Base-by-base conservation (phyloP, 805 yeast species). In the Wickerhamomyces chambardii region DNA sequence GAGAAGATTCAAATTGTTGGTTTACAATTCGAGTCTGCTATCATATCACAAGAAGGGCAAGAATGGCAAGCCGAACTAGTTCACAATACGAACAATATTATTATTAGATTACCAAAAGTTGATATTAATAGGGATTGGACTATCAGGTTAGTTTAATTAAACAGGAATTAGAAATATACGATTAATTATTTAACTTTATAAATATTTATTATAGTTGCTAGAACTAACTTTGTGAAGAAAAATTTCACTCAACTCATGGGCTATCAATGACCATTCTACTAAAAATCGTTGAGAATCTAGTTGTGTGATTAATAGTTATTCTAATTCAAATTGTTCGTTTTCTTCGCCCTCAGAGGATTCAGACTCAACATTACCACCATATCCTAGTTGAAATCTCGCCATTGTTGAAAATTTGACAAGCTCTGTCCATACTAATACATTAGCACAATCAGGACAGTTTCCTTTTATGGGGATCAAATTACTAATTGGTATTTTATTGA, bases 1-100 rank as follows among this genome's bases (percentile, higher is more conserved):
- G 86, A 79, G 43, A 72, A 64, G 42, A 66, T 84, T 14, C 51
- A 73, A 1, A 45, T 84, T 27, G 55, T 77, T 24, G 74, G 74
- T 4, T 43, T 42, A 5, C 43, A 42, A 4, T 29, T 31, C 3
- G 37, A 34, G 4, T 31, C 44, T 15, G 48, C 43, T 14, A 29
- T 31, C 3, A 62, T 73, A 6, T 35, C 41, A 6, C 75, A 71
- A 46, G 58, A 47, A 21, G 67, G 54, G 1, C 31, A 59, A n/a
- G 32, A 43, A 4, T 63, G 72, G 70, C 40, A 39, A 2, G 64
- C 66, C 0, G 41, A 43, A 1, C 46, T 62, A n/a, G 24, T 48
- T 41, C 28, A 36, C 30, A 36, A 36, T 4, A 50, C 36, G 2
- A 42, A 45, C 17, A 45, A 45, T 22, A 35, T 51, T 6, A 41